Evolutionary conservation across 129 eudicot species (phyloP).

Genomic region (Flaveria brownii): DNA sequence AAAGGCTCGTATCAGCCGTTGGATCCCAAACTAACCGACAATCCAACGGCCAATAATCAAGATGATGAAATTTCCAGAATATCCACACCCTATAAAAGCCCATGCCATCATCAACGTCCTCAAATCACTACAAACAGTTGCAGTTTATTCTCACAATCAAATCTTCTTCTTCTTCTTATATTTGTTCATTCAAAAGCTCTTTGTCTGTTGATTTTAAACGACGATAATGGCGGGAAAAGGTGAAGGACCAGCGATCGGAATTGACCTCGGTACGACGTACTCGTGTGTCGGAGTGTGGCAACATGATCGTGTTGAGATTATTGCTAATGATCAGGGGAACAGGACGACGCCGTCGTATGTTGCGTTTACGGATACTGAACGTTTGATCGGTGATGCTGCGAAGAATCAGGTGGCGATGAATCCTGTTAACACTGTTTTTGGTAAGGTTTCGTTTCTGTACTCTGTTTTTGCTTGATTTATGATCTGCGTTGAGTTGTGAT

Average conservation of each 20-base stretch:
- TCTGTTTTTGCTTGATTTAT: background rate
- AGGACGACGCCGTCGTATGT: slow-evolving; percentile 32
- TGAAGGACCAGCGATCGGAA: slow-evolving; percentile 30
- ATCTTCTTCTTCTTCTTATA: background rate
- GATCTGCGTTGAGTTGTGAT: background rate
- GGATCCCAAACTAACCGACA: background rate
- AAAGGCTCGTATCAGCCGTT: background rate
- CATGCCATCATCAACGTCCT: background rate
- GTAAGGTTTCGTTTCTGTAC: slow-evolving; percentile 11
- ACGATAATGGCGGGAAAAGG: slow-evolving; percentile 24
- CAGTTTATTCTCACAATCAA: background rate
- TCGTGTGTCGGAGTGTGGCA: slow-evolving; percentile 32
- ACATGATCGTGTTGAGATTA: slow-evolving; percentile 31
- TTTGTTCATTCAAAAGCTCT: background rate
- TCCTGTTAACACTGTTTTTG: slow-evolving; percentile 31
- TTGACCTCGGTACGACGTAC: slow-evolving; percentile 32
- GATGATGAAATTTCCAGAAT: background rate
- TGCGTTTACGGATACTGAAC: slow-evolving; percentile 11
- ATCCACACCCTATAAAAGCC: background rate
- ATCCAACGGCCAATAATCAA: background rate
- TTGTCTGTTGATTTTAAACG: background rate
- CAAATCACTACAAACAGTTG: background rate
- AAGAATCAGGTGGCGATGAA: slow-evolving; percentile 31
- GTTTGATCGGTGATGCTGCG: slow-evolving; percentile 15
- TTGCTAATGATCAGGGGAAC: slow-evolving; percentile 32